phyloP scores from a whole-genome alignment of 495 filamentous ascomycete species.

The Xylaria longipes region DNA sequence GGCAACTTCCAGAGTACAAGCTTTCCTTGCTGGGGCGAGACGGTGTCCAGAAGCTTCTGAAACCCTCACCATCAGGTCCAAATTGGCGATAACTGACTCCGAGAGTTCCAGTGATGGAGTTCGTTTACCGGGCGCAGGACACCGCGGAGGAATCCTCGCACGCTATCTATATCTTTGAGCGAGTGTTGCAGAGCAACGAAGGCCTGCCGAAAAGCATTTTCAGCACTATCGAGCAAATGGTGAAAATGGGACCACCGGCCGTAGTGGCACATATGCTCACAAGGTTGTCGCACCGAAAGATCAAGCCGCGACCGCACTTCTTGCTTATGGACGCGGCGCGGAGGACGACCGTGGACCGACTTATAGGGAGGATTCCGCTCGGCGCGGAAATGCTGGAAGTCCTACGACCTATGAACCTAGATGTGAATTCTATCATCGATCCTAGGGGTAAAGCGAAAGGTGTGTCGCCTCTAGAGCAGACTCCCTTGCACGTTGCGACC shows the following conservation, averaged over 20 bases:
- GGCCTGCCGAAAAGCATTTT: not conserved
- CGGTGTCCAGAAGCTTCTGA: too few relatives aligned
- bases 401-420: conserved; percentile 3
- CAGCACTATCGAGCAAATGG: not conserved
- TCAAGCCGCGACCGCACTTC: conserved; percentile 16
- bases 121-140: conserved; percentile 7
- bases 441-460: conserved; percentile 4
- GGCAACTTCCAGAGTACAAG: too few relatives aligned
- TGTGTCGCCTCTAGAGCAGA: not conserved
- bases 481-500: not conserved
- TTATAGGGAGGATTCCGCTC: not conserved
- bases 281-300: not conserved
- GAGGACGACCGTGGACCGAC: not conserved
- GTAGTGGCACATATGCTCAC: conserved; percentile 9
- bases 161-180: not conserved
- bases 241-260: not conserved
- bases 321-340: not conserved
- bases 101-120: too few relatives aligned
- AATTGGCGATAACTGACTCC: too few relatives aligned
- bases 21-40: too few relatives aligned
- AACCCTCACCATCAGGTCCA: too few relatives aligned
- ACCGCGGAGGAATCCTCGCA: not conserved
- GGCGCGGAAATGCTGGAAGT: conserved; percentile 1
- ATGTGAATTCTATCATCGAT: conserved; percentile 9
- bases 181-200: not conserved